Conservation (phyloP, 257 asterid species). For the Rubia yunnanensis region DNA sequence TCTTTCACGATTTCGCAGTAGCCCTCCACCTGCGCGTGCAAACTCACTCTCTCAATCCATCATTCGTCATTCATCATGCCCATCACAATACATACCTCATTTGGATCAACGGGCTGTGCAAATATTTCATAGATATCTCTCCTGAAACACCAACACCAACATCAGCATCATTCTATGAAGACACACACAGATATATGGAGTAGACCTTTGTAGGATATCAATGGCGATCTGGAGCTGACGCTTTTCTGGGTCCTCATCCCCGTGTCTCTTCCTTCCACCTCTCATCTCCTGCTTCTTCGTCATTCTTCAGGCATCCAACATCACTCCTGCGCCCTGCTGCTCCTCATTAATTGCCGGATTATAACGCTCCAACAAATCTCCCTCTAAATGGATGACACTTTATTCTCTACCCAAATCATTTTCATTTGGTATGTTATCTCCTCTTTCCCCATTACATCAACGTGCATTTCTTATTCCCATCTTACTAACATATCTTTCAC, state of each 20-base stretch:
- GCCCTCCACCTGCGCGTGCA: slow-evolving; percentile 50
- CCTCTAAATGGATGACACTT: neutral
- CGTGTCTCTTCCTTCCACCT: neutral
- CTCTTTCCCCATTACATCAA: neutral
- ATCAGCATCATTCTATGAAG: neutral
- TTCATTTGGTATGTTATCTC: neutral
- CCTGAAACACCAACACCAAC: slow-evolving; percentile 28
- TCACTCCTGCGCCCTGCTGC: neutral
- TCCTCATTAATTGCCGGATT: neutral
- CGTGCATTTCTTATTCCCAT: neutral
- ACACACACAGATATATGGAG: neutral
- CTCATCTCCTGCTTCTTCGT: neutral
- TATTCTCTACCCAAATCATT: neutral
- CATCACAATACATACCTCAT: slow-evolving; percentile 38
- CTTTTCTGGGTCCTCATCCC: slow-evolving; percentile 37
- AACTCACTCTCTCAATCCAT: no score
- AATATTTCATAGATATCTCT: slow-evolving; percentile 66
- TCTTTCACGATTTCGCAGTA: slow-evolving; percentile 66
- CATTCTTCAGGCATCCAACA: neutral
- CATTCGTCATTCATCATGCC: no score
- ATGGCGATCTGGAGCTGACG: slow-evolving; percentile 58
- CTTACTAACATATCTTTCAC: neutral
- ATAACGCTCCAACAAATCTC: neutral
- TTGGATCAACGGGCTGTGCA: slow-evolving; percentile 77
- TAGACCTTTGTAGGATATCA: slow-evolving; percentile 59